Evolutionary conservation across 2,329 filamentous ascomycete species (phyloP), one percentile per base, ranked within the genome.

Genomic region (Purpureocillium lavendulum): DNA sequence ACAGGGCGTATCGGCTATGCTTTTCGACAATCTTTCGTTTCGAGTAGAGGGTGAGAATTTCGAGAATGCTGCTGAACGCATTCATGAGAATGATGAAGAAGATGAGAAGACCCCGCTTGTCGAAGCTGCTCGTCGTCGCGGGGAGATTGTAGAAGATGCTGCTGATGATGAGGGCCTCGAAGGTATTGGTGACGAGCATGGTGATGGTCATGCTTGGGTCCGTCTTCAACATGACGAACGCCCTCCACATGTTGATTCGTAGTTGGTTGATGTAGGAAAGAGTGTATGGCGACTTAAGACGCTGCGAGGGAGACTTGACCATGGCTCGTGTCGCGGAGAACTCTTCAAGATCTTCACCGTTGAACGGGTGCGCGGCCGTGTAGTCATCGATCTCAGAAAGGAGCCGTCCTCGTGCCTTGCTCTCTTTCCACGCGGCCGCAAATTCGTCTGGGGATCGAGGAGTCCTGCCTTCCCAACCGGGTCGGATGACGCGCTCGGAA

Each of bases 21-120:
- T 66, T 66, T 18, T 64, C 59, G 15, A 66, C 56, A 33, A 66
- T 57, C 1, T 52, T 51, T 0, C 59, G 55, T 26, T 66, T 58
- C 0, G 61, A 42, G 33, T 65, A 65, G 8, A 61, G 52, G 0
- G 60, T 60, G 36, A 64, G 31, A 35, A 64, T 59, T 60, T 64
- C 61, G 2, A 64, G 52, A 1, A 26, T 26, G 21, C 21, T 26
- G 10, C 21, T 26, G 21, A 26, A 26, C 10, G 21, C 21, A 45
- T 75, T 77, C 43, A 73, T 60, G 4, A 77, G 47, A 16, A 75
- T 59, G 2, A 69, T 67, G 15, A 76, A 64, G 57, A 78, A 78
- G 1, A 76, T 50, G 4, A 70, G 57, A 1, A 66, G 63, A 3
- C 66, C 69, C 10, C 68, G 61, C 3, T 62, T 53, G 40, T 64